Conservation (phyloP, 257 asterid genomes). For the Solanum sparsipilum region DNA sequence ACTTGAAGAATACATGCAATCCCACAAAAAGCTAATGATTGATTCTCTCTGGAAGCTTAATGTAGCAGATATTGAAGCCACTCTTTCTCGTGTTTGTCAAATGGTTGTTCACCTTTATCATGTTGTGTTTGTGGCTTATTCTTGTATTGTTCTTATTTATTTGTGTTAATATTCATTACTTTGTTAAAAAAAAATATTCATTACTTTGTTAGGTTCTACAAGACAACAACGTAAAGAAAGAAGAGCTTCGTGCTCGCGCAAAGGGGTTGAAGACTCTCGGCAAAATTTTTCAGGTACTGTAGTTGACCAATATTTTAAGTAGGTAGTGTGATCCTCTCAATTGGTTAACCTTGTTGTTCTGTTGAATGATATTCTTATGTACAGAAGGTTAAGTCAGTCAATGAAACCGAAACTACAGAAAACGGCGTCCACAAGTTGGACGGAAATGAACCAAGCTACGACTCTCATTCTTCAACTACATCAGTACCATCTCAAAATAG, state of each 20-base stretch:
- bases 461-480: conserved; percentile 30
- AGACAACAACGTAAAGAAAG: conserved; percentile 75
- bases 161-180: conserved; percentile 1
- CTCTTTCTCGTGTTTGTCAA: conserved; percentile 94
- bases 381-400: conserved; percentile 65
- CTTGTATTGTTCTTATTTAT: not conserved
- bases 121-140: not conserved
- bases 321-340: not conserved
- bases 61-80: conserved; percentile 95
- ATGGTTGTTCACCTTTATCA: conserved; percentile 44
- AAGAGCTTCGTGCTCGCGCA: conserved; percentile 86
- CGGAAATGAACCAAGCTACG: conserved; percentile 33
- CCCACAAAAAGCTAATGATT: conserved; percentile 89
- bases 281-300: conserved; percentile 66
- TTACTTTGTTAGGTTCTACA: conserved; percentile 59
- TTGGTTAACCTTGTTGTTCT: not conserved
- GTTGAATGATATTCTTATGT: conserved; percentile 5
- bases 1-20: conserved; percentile 84
- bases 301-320: not conserved
- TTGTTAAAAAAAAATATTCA: conserved; percentile 7
- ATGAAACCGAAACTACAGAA: conserved; percentile 26
- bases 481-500: conserved; percentile 34
- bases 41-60: conserved; percentile 99
- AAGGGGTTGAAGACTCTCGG: conserved; percentile 96
- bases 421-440: conserved; percentile 34